Percentiles rank a stretch among this genome's conserved stretches.
Conservation (phyloP, 1,139 yeast species). For the Pichia terricola region DNA sequence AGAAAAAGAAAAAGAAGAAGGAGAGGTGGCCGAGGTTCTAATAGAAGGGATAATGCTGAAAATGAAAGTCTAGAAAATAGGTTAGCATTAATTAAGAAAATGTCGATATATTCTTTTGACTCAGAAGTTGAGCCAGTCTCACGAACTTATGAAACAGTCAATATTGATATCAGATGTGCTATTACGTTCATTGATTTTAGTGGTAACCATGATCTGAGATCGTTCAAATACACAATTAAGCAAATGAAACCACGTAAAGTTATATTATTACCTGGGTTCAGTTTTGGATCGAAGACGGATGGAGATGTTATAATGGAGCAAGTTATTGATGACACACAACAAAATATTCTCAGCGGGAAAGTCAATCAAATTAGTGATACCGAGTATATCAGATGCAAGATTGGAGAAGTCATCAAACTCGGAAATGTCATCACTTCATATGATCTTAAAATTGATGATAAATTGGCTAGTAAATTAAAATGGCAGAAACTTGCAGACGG, state of each 20-base stretch:
- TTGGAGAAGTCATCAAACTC: conserved; percentile 39
- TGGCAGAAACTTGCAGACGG: conserved; percentile 87
- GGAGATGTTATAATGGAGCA: conserved; percentile 6
- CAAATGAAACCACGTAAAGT: conserved; percentile 72
- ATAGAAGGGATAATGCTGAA: background rate
- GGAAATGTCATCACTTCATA: conserved; percentile 58
- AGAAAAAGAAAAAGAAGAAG: conserved; percentile 18
- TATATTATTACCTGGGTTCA: conserved; percentile 33
- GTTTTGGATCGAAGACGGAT: background rate
- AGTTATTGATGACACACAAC: conserved; percentile 14
- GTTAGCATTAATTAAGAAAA: conserved; percentile 28
- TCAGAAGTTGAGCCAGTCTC: conserved; percentile 44
- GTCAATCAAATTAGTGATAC: conserved; percentile 11
- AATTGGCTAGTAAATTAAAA: conserved; percentile 47
- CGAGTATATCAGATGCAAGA: conserved; percentile 25
- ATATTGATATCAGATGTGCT: conserved; percentile 54
- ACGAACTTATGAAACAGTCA: conserved; percentile 33
- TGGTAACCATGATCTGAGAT: conserved; percentile 78
- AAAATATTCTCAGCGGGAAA: conserved; percentile 5
- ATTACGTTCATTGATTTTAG: conserved; percentile 73
- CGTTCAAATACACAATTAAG: conserved; percentile 70
- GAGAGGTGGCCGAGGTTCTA: conserved; percentile 7
- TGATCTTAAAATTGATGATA: conserved; percentile 63
- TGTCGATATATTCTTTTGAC: conserved; percentile 38
- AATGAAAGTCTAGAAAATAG: background rate